These are phyloP conservation scores for Paxillus involutus DNA, from an alignment of 768 basidiomycete species.

Conservation along the genomic window DNA sequence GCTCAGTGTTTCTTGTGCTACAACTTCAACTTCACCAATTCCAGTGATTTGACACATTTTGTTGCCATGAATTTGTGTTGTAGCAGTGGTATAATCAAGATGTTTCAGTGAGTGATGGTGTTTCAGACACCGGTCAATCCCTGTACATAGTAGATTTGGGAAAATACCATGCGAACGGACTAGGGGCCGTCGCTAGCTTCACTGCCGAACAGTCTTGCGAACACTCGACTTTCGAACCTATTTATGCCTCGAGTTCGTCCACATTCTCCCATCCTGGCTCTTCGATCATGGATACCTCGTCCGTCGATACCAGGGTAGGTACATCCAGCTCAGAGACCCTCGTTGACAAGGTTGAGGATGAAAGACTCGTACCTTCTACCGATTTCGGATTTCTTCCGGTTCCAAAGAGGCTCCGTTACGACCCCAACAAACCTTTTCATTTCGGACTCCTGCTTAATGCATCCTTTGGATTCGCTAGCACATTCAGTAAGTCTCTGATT, in stretches of 20 bases:
- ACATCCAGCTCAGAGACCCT: not conserved
- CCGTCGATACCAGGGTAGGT: not conserved
- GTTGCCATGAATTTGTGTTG: too few species aligned
- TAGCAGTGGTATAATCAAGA: too few species aligned
- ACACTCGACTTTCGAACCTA: conserved; percentile 1
- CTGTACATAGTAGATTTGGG: too few species aligned
- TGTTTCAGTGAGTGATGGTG: too few species aligned
- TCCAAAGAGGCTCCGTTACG: conserved; percentile 52
- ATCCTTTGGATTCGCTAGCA: conserved; percentile 64
- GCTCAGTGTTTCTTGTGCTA: too few species aligned
- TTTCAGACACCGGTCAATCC: too few species aligned
- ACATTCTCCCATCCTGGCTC: not conserved
- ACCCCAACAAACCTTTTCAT: conserved; percentile 48
- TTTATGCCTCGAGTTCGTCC: conserved; percentile 6
- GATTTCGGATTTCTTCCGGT: conserved; percentile 70
- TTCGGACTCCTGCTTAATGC: conserved; percentile 55
- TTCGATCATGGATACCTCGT: conserved; percentile 16
- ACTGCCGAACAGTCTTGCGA: not conserved
- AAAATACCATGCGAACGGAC: too few species aligned
- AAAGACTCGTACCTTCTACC: conserved; percentile 15
- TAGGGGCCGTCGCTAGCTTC: too few species aligned
- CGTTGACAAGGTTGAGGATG: not conserved
- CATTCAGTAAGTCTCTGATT: conserved; percentile 30
- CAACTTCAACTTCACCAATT: too few species aligned
- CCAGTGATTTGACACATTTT: too few species aligned